Base-by-base conservation (phyloP, 352 stramenopile genomes). In the Phytophthora foliorum region DNA sequence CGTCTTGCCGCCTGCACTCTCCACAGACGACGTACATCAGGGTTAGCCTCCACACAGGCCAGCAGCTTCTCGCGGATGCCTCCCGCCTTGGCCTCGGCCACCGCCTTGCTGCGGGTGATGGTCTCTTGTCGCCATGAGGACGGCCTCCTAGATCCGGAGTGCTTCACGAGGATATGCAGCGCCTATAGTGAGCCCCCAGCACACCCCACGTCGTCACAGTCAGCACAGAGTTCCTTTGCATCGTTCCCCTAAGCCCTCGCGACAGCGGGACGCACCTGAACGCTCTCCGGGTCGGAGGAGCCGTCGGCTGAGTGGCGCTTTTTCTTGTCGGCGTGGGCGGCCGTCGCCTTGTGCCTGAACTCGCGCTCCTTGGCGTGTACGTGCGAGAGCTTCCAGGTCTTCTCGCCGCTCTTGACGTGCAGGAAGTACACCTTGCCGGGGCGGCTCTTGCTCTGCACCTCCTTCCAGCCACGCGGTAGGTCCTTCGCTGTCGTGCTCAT, bases 151-250 rank as follows among this genome's bases (percentile, higher is more conserved):
- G 87, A 96, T 49, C 82, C 88, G 1, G 81, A 70, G 78, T 97
- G 91, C 71, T 97, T 97, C 45, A 96, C 87, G 52, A 97, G 74
- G 63, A 97, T 92, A 74, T 97, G 91, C 55, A 93, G 75, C 57
- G 85, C 85, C 70, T 92, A 31, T 13, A 70, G 8, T 21, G 5
- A 9, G 11, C 42, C 31, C n/a, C 21, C 17, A 52, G 8, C 14
- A 56, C 27, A 17, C 14, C 21, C 14, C n/a, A 46, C 38, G 9
- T n/a, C 29, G 4, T 4, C 39, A 39, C 11, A 21, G 24, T 53
- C 7, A 58, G 29, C 25, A 36, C 0, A 4, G 16, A 63, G 21
- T 9, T n/a, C 17, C 29, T 6, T n/a, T 17, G 17, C 50, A 41
- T 21, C 2, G 13, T 21, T 29, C 1, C 25, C n/a, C 11, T 16